Evolutionary conservation across 345 rosid genomes (phyloP), one percentile per base, ranked within the genome.

Genomic region (Citrus unshiu): DNA sequence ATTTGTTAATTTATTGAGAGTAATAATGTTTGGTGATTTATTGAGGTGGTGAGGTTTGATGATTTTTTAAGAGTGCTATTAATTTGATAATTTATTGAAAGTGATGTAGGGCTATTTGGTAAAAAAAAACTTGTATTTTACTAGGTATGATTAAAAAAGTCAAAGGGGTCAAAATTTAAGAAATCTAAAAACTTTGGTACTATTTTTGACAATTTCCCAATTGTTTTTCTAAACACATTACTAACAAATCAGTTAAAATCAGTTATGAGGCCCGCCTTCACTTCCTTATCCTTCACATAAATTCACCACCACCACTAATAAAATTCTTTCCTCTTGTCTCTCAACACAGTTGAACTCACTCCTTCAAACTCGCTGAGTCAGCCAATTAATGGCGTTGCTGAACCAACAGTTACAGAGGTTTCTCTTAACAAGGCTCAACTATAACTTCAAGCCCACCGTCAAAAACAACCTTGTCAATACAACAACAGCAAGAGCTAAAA

Each of bases 371-470:
- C 25, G 75, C 79, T 76, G 85, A 88, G 89, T 77, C 35, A 43
- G 54, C 61, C 77, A 10, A 49, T 51, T 12, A 74, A 93, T 93
- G 98, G 98, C 98, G 72, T 73, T 92, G 76, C 79, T 89, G 24
- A 88, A 85, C 54, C 93, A 88, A 9, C 89, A 86, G 77, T 80
- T 90, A 58, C 92, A 92, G 88, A 81, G 89, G 61, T 91, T 87
- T 81, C 80, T 87, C 79, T 70, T 86, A 32, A 82, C 83, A 73
- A 78, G 76, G 61, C 89, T 83, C 70, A 83, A 54, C 34, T 75
- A 16, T 83, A 54, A 49, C 75, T 24, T 76, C 74, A 87, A 75
- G 35, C 77, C 81, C 49, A 68, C 70, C 73, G 71, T 65, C 34
- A 81, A 64, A 68, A 75, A 78, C 40, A 71, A 78, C 56, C 75